phyloP scores from a whole-genome alignment of 1,284 basidiomycete species.

The Albatrellus sp. region DNA sequence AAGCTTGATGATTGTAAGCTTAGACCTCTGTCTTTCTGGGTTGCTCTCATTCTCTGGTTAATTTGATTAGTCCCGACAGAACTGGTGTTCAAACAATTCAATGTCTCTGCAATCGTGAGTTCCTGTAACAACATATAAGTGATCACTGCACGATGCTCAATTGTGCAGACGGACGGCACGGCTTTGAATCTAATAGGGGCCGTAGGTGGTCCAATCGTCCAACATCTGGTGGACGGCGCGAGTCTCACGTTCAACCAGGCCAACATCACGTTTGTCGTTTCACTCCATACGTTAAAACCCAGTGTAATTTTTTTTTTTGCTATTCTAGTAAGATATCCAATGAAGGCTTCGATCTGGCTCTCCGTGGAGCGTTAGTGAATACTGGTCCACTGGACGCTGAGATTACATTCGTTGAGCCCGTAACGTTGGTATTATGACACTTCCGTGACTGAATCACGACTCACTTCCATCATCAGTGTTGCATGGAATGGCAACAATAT shows the following conservation, averaged over 20 bases:
- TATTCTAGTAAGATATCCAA: slow-evolving; percentile 38
- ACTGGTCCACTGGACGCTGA: slow-evolving; percentile 54
- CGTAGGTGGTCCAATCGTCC: slow-evolving; percentile 53
- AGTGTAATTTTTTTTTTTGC: slow-evolving; percentile 1
- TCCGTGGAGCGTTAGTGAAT: slow-evolving; percentile 47
- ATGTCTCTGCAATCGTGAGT: slow-evolving; percentile 45
- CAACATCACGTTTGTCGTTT: slow-evolving; percentile 42
- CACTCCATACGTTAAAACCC: neutral
- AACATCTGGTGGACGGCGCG: slow-evolving; percentile 53
- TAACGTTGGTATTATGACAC: slow-evolving; percentile 31
- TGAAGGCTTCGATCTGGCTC: slow-evolving; percentile 46
- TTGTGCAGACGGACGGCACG: slow-evolving; percentile 43
- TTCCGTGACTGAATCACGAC: no score
- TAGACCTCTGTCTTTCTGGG: neutral
- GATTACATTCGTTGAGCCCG: slow-evolving; percentile 48
- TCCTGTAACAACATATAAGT: neutral
- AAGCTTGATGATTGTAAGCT: slow-evolving; percentile 49
- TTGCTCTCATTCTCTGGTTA: neutral
- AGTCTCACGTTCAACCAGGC: slow-evolving; percentile 44
- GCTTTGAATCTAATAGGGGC: slow-evolving; percentile 61
- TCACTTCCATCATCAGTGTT: slow-evolving; percentile 26
- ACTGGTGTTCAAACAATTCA: slow-evolving; percentile 50
- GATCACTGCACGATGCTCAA: slow-evolving; percentile 1
- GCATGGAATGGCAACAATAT: slow-evolving; percentile 59
- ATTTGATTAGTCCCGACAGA: slow-evolving; percentile 34